Evolutionary conservation across 2,329 filamentous ascomycete genomes (phyloP).

Genomic region (Stagonosporopsis chrysanthemi): DNA sequence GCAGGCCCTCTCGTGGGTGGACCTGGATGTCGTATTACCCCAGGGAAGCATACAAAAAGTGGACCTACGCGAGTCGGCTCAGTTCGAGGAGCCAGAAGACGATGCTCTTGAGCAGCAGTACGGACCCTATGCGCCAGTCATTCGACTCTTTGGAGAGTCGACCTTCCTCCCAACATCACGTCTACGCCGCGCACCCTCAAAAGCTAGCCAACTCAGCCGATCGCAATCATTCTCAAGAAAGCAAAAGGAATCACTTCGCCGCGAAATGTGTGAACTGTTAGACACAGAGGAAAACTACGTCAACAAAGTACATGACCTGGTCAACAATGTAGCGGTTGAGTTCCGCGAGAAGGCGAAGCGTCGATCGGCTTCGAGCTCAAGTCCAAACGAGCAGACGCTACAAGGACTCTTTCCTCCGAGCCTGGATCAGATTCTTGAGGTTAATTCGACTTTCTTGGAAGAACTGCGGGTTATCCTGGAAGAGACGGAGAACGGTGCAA

Average conservation of each 20-base stretch:
- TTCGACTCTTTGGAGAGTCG: conserved; percentile 81
- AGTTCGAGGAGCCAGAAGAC: conserved; percentile 68
- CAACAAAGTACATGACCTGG: conserved; percentile 81
- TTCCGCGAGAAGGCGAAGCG: conserved; percentile 74
- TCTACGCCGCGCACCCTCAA: conserved; percentile 84
- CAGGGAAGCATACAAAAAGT: conserved; percentile 69
- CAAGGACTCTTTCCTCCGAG: conserved; percentile 81
- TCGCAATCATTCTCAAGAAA: conserved; percentile 79
- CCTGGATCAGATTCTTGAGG: conserved; percentile 78
- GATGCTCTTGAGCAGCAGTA: conserved; percentile 75
- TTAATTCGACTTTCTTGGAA: conserved; percentile 82
- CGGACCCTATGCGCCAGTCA: conserved; percentile 76
- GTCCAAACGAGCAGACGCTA: conserved; percentile 75
- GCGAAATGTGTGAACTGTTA: conserved; percentile 88
- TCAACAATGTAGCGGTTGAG: conserved; percentile 80
- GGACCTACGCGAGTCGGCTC: conserved; percentile 61
- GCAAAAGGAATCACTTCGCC: conserved; percentile 83
- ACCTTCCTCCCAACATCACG: conserved; percentile 87
- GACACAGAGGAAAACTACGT: conserved; percentile 97
- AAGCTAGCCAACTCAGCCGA: conserved; percentile 79
- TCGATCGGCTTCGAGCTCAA: conserved; percentile 66
- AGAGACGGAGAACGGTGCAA: conserved; percentile 80
- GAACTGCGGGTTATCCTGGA: conserved; percentile 80
- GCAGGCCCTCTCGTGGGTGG: conserved; percentile 83
- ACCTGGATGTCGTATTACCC: conserved; percentile 86